A percentile compares a stretch with the other conserved stretches of the same genome.
These are phyloP conservation scores for Verticillium isaacii DNA, from an alignment of 2,329 filamentous ascomycete genomes.

Conservation along the genomic window DNA sequence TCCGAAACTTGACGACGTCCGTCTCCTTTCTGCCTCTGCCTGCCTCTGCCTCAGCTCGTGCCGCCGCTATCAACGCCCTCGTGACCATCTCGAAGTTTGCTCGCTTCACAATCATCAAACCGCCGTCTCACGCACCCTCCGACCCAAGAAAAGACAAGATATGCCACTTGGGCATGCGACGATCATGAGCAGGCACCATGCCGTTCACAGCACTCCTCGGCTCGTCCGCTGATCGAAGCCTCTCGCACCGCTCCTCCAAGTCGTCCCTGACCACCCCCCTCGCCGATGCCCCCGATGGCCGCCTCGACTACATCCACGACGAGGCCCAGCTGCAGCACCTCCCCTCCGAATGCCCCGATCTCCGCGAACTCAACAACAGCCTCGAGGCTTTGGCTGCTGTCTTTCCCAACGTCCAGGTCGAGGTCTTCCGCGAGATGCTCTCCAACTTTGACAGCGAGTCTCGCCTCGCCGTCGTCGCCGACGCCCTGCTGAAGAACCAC, in stretches of 20 bases:
- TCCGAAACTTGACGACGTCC: too few species aligned
- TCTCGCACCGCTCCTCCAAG: background rate
- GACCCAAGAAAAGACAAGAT: background rate
- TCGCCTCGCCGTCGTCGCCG: constrained; percentile 70
- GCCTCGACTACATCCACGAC: constrained; percentile 47
- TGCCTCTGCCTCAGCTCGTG: too few species aligned
- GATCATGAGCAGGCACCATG: constrained; percentile 12
- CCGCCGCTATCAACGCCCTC: background rate
- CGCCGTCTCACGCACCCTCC: too few species aligned
- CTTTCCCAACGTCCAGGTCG: constrained; percentile 76
- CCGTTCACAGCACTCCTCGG: constrained; percentile 13
- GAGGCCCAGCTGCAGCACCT: constrained; percentile 47
- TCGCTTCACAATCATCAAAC: background rate
- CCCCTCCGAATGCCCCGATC: constrained; percentile 51
- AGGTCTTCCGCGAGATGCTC: constrained; percentile 80
- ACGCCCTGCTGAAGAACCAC: constrained; percentile 69
- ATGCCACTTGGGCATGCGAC: constrained; percentile 3
- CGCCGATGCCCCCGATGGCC: constrained; percentile 19
- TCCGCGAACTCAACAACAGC: constrained; percentile 65
- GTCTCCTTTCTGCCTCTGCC: too few species aligned
- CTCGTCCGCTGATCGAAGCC: constrained; percentile 8
- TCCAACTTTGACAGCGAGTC: constrained; percentile 71
- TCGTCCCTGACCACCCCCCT: constrained; percentile 17
- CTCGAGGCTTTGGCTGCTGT: constrained; percentile 65
- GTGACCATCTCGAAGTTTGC: background rate